Percentiles rank a stretch among this genome's conserved stretches.
Conservation (phyloP, 1,284 basidiomycete species). For the Singerocomus rubriflavus region DNA sequence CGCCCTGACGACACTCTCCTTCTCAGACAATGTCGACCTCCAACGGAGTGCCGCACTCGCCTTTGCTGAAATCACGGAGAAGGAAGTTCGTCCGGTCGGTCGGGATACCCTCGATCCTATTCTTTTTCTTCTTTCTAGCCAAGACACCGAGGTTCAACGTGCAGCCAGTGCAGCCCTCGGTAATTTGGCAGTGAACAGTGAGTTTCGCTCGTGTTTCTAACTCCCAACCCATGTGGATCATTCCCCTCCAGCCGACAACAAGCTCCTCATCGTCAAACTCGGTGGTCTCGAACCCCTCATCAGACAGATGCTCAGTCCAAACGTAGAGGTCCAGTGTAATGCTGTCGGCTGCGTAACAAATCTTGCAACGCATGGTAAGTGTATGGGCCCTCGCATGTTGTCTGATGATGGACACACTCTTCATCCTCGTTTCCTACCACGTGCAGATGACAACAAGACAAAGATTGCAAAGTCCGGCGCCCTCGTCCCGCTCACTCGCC, state of each 20-base stretch:
- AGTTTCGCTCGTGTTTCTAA: slow-evolving; percentile 36
- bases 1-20: slow-evolving; percentile 95
- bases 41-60: slow-evolving; percentile 97
- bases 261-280: slow-evolving; percentile 96
- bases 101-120: slow-evolving; percentile 98
- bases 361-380: slow-evolving; percentile 92
- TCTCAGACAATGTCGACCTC: slow-evolving; percentile 98
- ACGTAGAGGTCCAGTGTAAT: slow-evolving; percentile 99
- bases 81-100: slow-evolving; percentile 96
- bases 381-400: slow-evolving; percentile 2
- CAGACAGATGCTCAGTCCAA: slow-evolving; percentile 98
- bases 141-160: slow-evolving; percentile 98
- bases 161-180: slow-evolving; percentile 98
- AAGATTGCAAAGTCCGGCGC: slow-evolving; percentile 99
- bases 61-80: slow-evolving; percentile 99
- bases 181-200: slow-evolving; percentile 97
- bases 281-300: slow-evolving; percentile 98
- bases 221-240: slow-evolving; percentile 23
- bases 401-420: slow-evolving; percentile 9
- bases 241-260: slow-evolving; percentile 84
- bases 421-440: slow-evolving; percentile 2
- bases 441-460: slow-evolving; percentile 96
- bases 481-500: slow-evolving; percentile 91
- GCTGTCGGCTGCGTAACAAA: slow-evolving; percentile 99
- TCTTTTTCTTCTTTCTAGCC: slow-evolving; percentile 94